Conservation (phyloP, 2,329 filamentous ascomycete species). For the Fusarium sp. region DNA sequence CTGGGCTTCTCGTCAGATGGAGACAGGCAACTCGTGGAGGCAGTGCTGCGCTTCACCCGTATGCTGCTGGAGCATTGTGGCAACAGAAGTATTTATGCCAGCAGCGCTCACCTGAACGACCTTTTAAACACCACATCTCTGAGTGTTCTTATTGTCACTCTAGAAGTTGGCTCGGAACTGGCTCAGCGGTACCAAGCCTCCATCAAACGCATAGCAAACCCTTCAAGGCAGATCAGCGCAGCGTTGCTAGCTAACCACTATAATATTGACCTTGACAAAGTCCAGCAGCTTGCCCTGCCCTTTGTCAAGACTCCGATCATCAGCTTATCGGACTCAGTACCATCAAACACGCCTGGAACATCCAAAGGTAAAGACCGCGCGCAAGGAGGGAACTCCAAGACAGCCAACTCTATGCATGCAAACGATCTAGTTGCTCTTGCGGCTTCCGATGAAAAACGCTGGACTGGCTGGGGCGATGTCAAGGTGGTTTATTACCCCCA, state of each 20-base stretch:
- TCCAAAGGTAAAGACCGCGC: conserved; percentile 82
- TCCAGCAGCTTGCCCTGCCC: conserved; percentile 84
- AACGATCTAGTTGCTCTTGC: conserved; percentile 85
- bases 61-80: conserved; percentile 94
- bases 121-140: conserved; percentile 89
- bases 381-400: conserved; percentile 54
- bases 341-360: conserved; percentile 66
- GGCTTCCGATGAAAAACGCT: conserved; percentile 67
- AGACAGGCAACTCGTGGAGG: conserved; percentile 82
- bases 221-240: conserved; percentile 74
- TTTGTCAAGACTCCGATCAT: conserved; percentile 78
- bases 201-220: conserved; percentile 78
- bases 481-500: conserved; percentile 81
- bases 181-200: conserved; percentile 94
- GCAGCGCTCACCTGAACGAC: conserved; percentile 88
- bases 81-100: conserved; percentile 95
- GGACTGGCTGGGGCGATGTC: conserved; percentile 84
- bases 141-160: conserved; percentile 78
- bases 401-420: conserved; percentile 74
- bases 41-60: conserved; percentile 85
- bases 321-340: conserved; percentile 63
- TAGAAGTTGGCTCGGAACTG: conserved; percentile 85
- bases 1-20: conserved; percentile 78
- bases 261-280: conserved; percentile 80
- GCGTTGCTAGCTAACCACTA: conserved; percentile 87